A percentile compares a stretch with the other conserved stretches of the same genome.
Conservation (phyloP, 768 basidiomycete species). For the Rhizopogon vesiculosus region DNA sequence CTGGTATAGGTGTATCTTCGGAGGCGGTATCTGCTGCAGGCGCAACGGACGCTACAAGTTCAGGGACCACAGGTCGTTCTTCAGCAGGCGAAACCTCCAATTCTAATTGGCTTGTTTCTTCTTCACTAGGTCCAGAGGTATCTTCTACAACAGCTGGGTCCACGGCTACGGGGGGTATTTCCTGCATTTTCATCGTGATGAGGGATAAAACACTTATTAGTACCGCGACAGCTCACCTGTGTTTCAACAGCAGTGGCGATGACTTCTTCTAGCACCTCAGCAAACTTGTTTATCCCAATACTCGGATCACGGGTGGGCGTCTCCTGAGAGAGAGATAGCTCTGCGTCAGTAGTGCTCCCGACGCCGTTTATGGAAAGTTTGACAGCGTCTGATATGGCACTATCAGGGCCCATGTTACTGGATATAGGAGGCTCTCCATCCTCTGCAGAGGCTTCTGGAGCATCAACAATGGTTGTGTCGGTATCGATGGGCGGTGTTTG, state of each 20-base stretch:
- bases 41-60: not conserved
- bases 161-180: not conserved
- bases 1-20: not conserved
- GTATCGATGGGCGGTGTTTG: not conserved
- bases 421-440: not conserved
- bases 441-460: not conserved
- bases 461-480: not conserved
- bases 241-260: not conserved
- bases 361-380: conserved; percentile 2
- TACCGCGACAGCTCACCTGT: not conserved
- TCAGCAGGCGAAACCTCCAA: not conserved
- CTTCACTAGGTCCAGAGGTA: not conserved
- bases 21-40: not conserved
- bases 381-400: not conserved
- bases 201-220: not conserved
- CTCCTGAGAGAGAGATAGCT: not conserved
- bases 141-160: not conserved
- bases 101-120: not conserved
- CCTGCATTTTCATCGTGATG: not conserved
- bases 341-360: conserved; percentile 1
- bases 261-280: not conserved
- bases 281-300: not conserved
- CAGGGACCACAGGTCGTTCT: not conserved
- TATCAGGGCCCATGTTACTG: not conserved
- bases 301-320: not conserved